Evolutionary conservation across 768 basidiomycete species (phyloP).

Genomic region (Amanita exitialis): DNA sequence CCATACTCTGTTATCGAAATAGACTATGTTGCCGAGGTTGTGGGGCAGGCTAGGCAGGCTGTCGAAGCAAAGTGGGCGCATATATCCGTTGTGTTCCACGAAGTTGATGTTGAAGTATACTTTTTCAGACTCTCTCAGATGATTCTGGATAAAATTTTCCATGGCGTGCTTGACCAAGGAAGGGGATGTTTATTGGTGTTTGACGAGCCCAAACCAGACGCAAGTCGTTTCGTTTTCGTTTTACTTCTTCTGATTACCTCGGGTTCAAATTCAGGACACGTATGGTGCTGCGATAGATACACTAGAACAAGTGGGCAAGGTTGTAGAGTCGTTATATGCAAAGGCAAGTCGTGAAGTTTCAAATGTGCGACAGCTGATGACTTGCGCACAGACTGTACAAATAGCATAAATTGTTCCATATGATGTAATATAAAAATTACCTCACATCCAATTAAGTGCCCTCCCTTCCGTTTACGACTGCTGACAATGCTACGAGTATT

Average conservation of each 20-base stretch:
- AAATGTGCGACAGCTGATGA: not conserved
- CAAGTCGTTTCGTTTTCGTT: constrained; percentile 26
- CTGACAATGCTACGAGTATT: not conserved
- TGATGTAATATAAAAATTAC: not conserved
- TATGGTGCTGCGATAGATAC: constrained; percentile 88
- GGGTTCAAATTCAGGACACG: constrained; percentile 45
- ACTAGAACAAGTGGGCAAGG: constrained; percentile 81
- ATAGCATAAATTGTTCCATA: constrained; percentile 14
- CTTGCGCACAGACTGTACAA: constrained; percentile 14
- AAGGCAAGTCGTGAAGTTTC: constrained; percentile 33
- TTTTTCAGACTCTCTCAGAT: constrained; percentile 79
- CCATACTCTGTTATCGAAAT: constrained; percentile 93
- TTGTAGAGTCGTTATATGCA: constrained; percentile 89
- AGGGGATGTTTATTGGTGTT: constrained; percentile 88
- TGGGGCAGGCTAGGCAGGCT: constrained; percentile 79
- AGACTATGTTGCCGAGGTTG: constrained; percentile 75
- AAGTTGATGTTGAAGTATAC: not conserved
- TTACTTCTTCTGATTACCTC: not conserved
- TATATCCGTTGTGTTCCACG: not conserved
- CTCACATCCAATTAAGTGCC: not conserved
- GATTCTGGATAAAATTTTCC: constrained; percentile 92
- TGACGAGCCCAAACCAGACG: constrained; percentile 78
- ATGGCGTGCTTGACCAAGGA: constrained; percentile 95
- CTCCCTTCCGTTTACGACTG: not conserved
- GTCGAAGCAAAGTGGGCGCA: constrained; percentile 84